Base-by-base conservation (phyloP, 2,329 filamentous ascomycete genomes). In the Alternaria arborescens region DNA sequence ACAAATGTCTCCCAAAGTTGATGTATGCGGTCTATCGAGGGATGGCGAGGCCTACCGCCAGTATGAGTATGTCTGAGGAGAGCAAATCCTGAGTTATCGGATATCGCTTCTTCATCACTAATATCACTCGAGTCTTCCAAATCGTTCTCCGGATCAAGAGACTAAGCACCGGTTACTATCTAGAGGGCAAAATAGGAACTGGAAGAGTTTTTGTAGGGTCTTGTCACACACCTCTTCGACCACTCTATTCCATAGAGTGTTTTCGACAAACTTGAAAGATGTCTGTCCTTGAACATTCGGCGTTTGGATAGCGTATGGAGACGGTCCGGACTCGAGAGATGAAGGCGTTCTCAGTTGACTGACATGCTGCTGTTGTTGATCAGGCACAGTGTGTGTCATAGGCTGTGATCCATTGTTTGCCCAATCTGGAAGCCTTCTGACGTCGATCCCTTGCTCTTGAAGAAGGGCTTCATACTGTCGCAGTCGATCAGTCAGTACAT, bases 1-100 rank as follows among this genome's bases (percentile, higher is more conserved):
- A 92, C 79, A 65, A 89, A 92, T 12, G 87, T 82, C 72, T 91
- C 88, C 91, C 91, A 93, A 11, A 93, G 82, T 53, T 84, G 83
- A 66, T 90, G 87, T 38, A 91, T 85, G 24, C 90, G 86, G 14
- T 86, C 83, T 0, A 87, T 84, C 5, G 86, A 81, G 0, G 91
- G 90, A 66, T 89, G 87, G 11, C 89, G 79, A 46, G 82, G 81
- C 20, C 83, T 78, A 47, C 91, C 76, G 65, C 91, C 85, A n/a
- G 57, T 53, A 22, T 55, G 52, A 38, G 44, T n/a, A 40, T 54
- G 53, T 16, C 36, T 60, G 36, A 58, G 60, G 42, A 77, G 64
- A 34, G 74, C 65, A 62, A 52, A 79, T 1, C 84, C 82, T n/a
- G 84, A 84, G 30, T 82, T 85, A 7, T 88, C 87, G 12, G 86